Percentiles rank a stretch among this genome's conserved stretches.
Conservation (phyloP, 768 basidiomycete species). For the Favolaschia claudopus region DNA sequence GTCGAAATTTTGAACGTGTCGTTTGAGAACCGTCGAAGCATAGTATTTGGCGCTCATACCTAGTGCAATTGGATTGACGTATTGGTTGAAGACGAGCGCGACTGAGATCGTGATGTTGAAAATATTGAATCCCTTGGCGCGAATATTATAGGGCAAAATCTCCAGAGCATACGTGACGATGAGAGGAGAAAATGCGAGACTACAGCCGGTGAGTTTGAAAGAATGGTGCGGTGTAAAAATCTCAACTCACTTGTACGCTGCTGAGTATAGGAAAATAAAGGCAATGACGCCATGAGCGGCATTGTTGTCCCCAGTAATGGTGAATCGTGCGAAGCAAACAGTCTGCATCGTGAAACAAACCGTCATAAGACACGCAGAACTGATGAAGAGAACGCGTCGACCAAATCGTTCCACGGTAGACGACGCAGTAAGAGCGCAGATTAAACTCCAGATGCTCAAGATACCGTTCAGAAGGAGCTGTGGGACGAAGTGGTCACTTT, state of each 20-base stretch:
- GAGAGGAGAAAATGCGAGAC: constrained; percentile 84
- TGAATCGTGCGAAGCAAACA: constrained; percentile 66
- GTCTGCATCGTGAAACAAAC: constrained; percentile 76
- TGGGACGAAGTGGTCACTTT: constrained; percentile 8
- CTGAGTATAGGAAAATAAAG: constrained; percentile 86
- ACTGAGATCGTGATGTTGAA: constrained; percentile 83
- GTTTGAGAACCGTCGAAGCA: not conserved
- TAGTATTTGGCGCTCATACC: constrained; percentile 34
- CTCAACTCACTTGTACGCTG: constrained; percentile 70
- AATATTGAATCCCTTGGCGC: constrained; percentile 86
- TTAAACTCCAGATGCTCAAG: constrained; percentile 83
- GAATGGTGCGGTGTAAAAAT: not conserved
- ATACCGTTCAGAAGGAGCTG: constrained; percentile 88
- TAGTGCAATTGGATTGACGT: constrained; percentile 84
- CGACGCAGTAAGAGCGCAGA: constrained; percentile 65
- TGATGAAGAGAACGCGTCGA: constrained; percentile 74
- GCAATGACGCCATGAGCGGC: constrained; percentile 80
- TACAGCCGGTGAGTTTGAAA: constrained; percentile 28
- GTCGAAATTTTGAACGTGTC: constrained; percentile 8
- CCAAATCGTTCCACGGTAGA: constrained; percentile 71
- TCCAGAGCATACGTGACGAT: constrained; percentile 89
- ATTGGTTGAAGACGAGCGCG: constrained; percentile 89
- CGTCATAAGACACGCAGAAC: constrained; percentile 64
- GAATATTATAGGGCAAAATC: constrained; percentile 82
- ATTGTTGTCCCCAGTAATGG: constrained; percentile 43